Base-by-base conservation (phyloP, 129 eudicot species). In the Erigeron canadensis region DNA sequence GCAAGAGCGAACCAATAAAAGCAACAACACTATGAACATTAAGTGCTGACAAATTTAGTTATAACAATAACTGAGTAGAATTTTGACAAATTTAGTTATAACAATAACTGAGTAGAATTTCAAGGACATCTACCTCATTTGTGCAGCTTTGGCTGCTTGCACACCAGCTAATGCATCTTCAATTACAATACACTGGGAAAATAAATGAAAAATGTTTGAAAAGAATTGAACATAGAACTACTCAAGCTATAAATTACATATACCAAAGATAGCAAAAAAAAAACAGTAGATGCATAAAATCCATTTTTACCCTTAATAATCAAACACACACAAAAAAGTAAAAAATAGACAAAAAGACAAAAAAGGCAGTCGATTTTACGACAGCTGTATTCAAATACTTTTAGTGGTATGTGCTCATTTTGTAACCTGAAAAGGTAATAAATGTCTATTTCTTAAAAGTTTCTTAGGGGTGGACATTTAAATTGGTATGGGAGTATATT, bases 151-250 rank as follows among this genome's bases (percentile, higher is more conserved):
- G 54, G 99, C 97, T 75, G 99, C 99, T 83, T 94, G 97, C 55
- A 94, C 88, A 59, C 99, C 99, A 63, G 99, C 99, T 74, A 94
- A 75, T 55, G 99, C 99, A 77, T 94, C 99, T 90, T 94, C 99
- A 73, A 94, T 94, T 45, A 94, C 99, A 67, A 94, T 53, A 79
- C 99, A 94, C 99, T 94, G 81, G 59, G 19, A 80, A 60, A 79
- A 61, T 44, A 55, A 47, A 75, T 62, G 44, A 41, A 57, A n/a
- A 38, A 46, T 55, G 58, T 21, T 50, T 10, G 12, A 21, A 16
- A 68, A 44, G 23, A 8, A 1, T 19, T 58, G 63, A 75, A 64
- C n/a, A 63, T 23, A 66, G 43, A 67, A 63, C 11, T 47, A 40
- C 38, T 8, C 10, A 23, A 55, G 56, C 39, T 18, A 69, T 54